A percentile compares a stretch with the other conserved stretches of the same genome.
Evolutionary conservation across 495 filamentous ascomycete species (phyloP).

Genomic region (Aspergillus olivimuriae): DNA sequence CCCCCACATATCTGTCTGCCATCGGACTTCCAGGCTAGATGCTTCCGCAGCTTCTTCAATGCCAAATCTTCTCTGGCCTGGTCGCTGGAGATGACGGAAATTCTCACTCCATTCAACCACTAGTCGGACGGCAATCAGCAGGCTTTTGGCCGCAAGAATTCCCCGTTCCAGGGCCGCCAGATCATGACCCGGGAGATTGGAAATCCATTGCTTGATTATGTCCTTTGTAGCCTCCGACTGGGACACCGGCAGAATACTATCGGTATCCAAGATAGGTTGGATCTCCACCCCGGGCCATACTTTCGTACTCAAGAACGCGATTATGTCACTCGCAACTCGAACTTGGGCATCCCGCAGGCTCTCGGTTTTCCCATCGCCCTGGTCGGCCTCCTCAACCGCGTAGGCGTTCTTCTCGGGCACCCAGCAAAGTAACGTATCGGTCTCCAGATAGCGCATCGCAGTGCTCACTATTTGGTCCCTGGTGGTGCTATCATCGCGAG

Average conservation of each 20-base stretch:
- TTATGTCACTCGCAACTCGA: slow-evolving; percentile 56
- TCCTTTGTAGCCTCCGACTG: slow-evolving; percentile 69
- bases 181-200: slow-evolving; percentile 63
- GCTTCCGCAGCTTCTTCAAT: slow-evolving; percentile 64
- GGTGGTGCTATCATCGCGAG: slow-evolving; percentile 31
- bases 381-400: slow-evolving; percentile 23
- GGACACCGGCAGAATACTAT: slow-evolving; percentile 61
- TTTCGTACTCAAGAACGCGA: slow-evolving; percentile 57
- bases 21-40: slow-evolving; percentile 76
- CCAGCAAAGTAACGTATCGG: slow-evolving; percentile 92
- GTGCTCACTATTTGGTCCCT: slow-evolving; percentile 57
- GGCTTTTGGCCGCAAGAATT: slow-evolving; percentile 76
- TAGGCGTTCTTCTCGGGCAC: slow-evolving; percentile 52
- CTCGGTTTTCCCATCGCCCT: slow-evolving; percentile 28
- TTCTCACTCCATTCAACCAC: slow-evolving; percentile 85
- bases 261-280: slow-evolving; percentile 62
- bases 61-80: slow-evolving; percentile 35
- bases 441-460: slow-evolving; percentile 80
- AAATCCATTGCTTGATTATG: slow-evolving; percentile 75
- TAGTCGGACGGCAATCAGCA: slow-evolving; percentile 70
- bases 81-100: slow-evolving; percentile 39
- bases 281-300: slow-evolving; percentile 88
- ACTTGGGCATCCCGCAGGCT: slow-evolving; percentile 69
- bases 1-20: slow-evolving; percentile 89
- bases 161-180: slow-evolving; percentile 80